Evolutionary conservation across 1,284 basidiomycete species (phyloP), one percentile per base, ranked within the genome.

Genomic region (Leccinum solheimii): DNA sequence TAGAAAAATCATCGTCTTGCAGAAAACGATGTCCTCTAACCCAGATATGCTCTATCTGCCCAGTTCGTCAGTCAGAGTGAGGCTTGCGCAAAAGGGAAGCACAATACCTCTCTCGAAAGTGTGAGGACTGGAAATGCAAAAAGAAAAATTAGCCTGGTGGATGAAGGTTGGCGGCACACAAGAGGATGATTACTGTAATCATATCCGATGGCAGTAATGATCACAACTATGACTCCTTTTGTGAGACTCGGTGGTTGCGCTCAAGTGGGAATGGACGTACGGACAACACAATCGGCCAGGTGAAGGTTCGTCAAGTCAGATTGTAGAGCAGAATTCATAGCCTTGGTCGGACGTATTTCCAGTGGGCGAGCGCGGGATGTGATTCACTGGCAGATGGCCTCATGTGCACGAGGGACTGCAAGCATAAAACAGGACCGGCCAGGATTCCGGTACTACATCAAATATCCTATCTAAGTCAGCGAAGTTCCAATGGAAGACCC

Each of bases 141-240:
- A n/a, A n/a, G 1, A 9, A 38, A 10, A 43, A 5, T 43, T 5
- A 43, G n/a, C n/a, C 10, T 19, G n/a, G 8, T 3, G n/a, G 1
- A 19, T n/a, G n/a, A n/a, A 40, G 16, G 4, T 40, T 40, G 38
- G 38, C 16, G 16, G 38, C 16, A 16, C n/a, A 40, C 16, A 40
- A 40, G 8, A 40, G 38, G 38, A 40, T 21, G 6, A n/a, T 61
- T 23, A 64, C 65, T 45, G 21, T 64, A 67, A 32, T 64, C 62
- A 61, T 67, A 64, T 8, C 2, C 36, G 14, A 67, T 7, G 3
- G 14, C 8, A 27, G 65, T 45, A 2, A 54, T 13, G 3, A 67
- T 3, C 4, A 13, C 21, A 13, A 64, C 65, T 66, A 32, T 10
- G 5, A 19, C 3, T 8, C 14, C 3, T 3, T 14, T 10, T 30